Evolutionary conservation across 441 rosid genomes (phyloP), one percentile per base, ranked within the genome.

Genomic region (Gossypium davidsonii): DNA sequence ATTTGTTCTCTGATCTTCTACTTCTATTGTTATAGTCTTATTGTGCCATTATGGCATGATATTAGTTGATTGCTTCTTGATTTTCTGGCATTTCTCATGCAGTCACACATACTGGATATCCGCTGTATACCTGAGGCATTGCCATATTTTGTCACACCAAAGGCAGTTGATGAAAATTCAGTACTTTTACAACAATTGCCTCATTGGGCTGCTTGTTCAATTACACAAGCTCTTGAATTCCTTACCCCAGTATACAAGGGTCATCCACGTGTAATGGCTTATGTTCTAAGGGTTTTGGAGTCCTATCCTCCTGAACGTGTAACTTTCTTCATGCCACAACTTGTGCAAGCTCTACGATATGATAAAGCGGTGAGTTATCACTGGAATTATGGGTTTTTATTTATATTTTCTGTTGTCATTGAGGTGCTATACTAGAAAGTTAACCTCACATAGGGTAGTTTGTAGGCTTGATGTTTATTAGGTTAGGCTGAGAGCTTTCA

Each of bases 211-310:
- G 90, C 97, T 81, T 95, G 98, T 83, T 93, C 99, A 76, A 85
- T 95, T 52, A 93, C 97, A 51, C 93, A 87, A 84, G 98, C 97
- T 73, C 94, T 95, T 15, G 97, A 87, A 82, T 89, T 95, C 75
- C 94, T 95, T 75, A 84, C 93, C 74, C 98, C 99, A 51, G 86
- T 88, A 72, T 93, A 90, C 73, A 95, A 88, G 81, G 99, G 99
- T 61, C 98, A 95, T 85, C 94, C 94, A 34, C 98, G 99, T 71
- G 98, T 95, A 76, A 95, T 95, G 98, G 98, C 99, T 65, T 95
- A 95, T 86, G 97, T 95, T 78, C 89, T 95, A 59, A 84, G 99
- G 83, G 99, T 95, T 74, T 80, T 95, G 79, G 99, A 95, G 79
- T 90, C 97, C 75, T 95, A 95, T 82, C 99, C 99, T 83, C 97